phyloP scores from a whole-genome alignment of 192 early-diverging fungal species.

The Cladochytrium replicatum region DNA sequence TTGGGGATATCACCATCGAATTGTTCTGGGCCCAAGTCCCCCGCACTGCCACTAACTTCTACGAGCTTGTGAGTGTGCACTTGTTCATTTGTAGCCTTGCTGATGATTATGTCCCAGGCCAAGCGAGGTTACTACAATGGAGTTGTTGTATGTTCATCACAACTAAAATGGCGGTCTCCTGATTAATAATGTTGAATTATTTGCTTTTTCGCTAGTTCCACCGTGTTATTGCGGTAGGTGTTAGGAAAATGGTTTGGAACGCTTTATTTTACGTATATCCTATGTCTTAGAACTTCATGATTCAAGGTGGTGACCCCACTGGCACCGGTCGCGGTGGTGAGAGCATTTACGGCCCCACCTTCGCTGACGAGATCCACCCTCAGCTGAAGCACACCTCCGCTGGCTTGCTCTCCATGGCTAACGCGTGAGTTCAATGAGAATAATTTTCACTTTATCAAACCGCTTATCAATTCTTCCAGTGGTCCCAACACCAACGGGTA shows the following conservation, averaged over 20 bases:
- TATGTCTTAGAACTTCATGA: constrained; percentile 93
- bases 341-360: constrained; percentile 75
- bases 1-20: constrained; percentile 34
- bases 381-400: constrained; percentile 32
- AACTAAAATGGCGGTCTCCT: not conserved
- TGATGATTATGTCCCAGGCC: constrained; percentile 33
- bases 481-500: constrained; percentile 51
- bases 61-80: constrained; percentile 42
- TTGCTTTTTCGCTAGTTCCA: constrained; percentile 76
- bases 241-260: no score
- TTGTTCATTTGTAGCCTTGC: not conserved
- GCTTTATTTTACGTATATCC: no score
- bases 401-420: constrained; percentile 75
- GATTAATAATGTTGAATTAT: not conserved
- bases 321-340: constrained; percentile 50
- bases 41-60: constrained; percentile 74
- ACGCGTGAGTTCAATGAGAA: constrained; percentile 58
- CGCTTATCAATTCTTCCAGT: constrained; percentile 3
- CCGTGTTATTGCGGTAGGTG: constrained; percentile 52
- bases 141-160: constrained; percentile 42
- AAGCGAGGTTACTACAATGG: constrained; percentile 74
- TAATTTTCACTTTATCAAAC: constrained; percentile 58
- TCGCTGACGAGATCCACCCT: constrained; percentile 52
- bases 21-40: constrained; percentile 61
- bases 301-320: constrained; percentile 72